These are phyloP conservation scores for Albifimbria verrucaria DNA, from an alignment of 2,329 filamentous ascomycete genomes.

Conservation along the genomic window DNA sequence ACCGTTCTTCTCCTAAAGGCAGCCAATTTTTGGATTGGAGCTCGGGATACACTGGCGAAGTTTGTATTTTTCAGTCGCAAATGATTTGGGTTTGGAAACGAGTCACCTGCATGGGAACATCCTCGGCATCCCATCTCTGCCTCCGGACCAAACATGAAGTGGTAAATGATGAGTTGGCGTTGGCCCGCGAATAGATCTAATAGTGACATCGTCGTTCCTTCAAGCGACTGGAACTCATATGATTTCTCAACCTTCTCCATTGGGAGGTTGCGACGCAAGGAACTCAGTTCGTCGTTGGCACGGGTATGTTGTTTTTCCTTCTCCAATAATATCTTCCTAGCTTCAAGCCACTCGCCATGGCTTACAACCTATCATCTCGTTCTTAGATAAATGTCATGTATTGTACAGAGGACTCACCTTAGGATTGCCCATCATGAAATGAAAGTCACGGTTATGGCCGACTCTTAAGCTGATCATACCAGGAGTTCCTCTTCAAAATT, in stretches of 20 bases:
- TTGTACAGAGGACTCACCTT: background rate
- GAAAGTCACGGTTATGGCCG: background rate
- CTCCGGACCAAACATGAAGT: constrained; percentile 42
- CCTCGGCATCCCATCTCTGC: constrained; percentile 32
- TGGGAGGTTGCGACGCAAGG: constrained; percentile 31
- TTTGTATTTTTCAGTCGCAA: constrained; percentile 33
- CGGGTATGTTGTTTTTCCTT: constrained; percentile 31
- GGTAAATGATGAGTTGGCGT: constrained; percentile 38
- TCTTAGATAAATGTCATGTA: background rate
- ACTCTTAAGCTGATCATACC: background rate
- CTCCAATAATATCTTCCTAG: constrained; percentile 28
- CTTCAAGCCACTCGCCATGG: constrained; percentile 29
- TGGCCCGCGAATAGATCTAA: constrained; percentile 28
- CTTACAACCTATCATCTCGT: constrained; percentile 28
- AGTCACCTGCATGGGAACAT: constrained; percentile 35
- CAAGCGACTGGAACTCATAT: constrained; percentile 31
- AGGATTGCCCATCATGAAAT: background rate
- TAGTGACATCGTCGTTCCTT: constrained; percentile 19
- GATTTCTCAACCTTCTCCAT: constrained; percentile 34
- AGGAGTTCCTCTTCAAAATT: background rate
- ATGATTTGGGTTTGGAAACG: constrained; percentile 34
- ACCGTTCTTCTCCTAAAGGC: constrained; percentile 32
- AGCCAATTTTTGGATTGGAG: constrained; percentile 31
- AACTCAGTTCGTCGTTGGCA: constrained; percentile 24
- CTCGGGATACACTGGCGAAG: constrained; percentile 36